Evolutionary conservation across 352 stramenopile species (phyloP).

Genomic region (Chrysophaeum taylorii): DNA sequence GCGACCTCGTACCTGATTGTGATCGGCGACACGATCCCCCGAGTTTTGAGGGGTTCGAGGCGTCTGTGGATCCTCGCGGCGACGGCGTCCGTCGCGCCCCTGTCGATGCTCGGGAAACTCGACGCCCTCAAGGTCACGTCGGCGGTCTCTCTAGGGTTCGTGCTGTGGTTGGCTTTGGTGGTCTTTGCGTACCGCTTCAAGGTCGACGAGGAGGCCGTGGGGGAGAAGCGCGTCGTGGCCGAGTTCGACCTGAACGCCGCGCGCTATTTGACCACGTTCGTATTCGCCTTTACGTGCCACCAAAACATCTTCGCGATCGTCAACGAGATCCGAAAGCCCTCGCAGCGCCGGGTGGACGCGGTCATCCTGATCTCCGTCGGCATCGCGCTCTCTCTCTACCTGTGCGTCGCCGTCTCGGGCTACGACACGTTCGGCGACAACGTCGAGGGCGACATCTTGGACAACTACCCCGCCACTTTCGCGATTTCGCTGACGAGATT

Average conservation of each 20-base stretch:
- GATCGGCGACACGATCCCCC: constrained; percentile 26
- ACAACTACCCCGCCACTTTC: constrained; percentile 40
- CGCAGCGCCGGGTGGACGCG: constrained; percentile 28
- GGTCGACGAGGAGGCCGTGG: neutral
- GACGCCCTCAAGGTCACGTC: constrained; percentile 30
- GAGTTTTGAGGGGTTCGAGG: neutral
- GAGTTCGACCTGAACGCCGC: constrained; percentile 23
- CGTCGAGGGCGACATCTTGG: constrained; percentile 35
- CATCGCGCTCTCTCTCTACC: constrained; percentile 31
- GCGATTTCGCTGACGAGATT: constrained; percentile 35
- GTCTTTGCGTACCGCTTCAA: constrained; percentile 30
- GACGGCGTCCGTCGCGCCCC: constrained; percentile 27
- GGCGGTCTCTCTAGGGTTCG: constrained; percentile 31
- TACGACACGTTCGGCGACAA: constrained; percentile 37
- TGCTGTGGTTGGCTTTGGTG: constrained; percentile 31
- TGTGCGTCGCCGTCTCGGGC: constrained; percentile 31
- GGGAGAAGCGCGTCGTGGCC: constrained; percentile 16
- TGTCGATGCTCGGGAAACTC: constrained; percentile 32
- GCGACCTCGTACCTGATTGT: constrained; percentile 42
- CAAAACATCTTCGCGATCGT: constrained; percentile 44
- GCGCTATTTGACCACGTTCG: constrained; percentile 34
- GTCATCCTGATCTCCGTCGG: constrained; percentile 34
- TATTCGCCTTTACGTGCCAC: constrained; percentile 43
- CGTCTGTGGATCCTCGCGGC: constrained; percentile 28
- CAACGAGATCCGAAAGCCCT: constrained; percentile 36